phyloP scores from a whole-genome alignment of 495 filamentous ascomycete genomes.

The Letharia columbiana region DNA sequence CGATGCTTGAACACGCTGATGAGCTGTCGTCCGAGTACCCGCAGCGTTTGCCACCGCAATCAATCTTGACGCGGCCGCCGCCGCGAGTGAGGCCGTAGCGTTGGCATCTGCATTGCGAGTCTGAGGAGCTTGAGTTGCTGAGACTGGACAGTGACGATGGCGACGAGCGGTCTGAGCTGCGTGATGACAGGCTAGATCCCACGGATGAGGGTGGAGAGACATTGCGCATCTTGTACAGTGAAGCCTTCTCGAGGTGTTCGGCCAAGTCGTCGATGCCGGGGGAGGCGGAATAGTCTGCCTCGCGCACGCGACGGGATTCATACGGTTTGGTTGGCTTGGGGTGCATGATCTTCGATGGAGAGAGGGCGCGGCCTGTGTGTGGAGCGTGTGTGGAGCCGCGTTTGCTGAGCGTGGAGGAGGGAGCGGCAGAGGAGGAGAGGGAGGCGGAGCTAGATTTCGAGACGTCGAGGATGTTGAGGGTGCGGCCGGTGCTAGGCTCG shows the following conservation, averaged over 20 bases:
- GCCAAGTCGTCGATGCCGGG: conserved; percentile 62
- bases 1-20: conserved; percentile 36
- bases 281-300: conserved; percentile 61
- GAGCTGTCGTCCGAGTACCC: conserved; percentile 57
- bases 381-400: conserved; percentile 49
- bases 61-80: conserved; percentile 85
- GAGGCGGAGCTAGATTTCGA: conserved; percentile 34
- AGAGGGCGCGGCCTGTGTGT: conserved; percentile 71
- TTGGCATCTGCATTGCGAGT: conserved; percentile 83
- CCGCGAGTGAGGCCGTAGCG: conserved; percentile 93
- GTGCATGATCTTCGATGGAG: conserved; percentile 77
- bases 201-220: conserved; percentile 62
- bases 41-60: conserved; percentile 82
- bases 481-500: conserved; percentile 94
- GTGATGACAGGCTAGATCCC: conserved; percentile 66
- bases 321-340: conserved; percentile 84
- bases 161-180: conserved; percentile 61
- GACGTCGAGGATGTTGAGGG: conserved; percentile 72
- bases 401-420: conserved; percentile 16
- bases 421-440: conserved; percentile 15
- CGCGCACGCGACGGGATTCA: conserved; percentile 74
- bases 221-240: conserved; percentile 55
- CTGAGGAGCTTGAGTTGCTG: conserved; percentile 53
- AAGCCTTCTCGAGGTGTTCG: conserved; percentile 60
- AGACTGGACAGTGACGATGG: conserved; percentile 65